phyloP scores from a whole-genome alignment of 2,329 filamentous ascomycete species.

The Nannizziopsis arthrosporioides region DNA sequence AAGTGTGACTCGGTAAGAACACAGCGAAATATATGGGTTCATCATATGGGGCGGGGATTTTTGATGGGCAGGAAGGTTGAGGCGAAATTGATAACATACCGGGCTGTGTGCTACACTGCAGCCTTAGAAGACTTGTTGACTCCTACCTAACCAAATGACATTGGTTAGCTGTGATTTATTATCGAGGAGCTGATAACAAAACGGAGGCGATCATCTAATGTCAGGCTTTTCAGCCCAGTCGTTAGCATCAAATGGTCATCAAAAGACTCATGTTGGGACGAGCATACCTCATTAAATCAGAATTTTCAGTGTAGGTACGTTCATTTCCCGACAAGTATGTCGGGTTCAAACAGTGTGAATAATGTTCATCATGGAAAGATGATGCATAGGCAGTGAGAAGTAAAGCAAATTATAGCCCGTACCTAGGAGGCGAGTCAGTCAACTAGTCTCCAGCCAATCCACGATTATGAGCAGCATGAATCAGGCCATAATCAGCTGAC shows the following conservation, averaged over 20 bases:
- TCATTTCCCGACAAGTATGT: conserved; percentile 44
- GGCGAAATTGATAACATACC: conserved; percentile 10
- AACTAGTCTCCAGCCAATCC: conserved; percentile 14
- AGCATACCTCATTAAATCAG: conserved; percentile 58
- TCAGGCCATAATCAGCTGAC: conserved; percentile 44
- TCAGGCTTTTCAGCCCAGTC: conserved; percentile 27
- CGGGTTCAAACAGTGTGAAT: conserved; percentile 61
- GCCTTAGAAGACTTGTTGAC: neutral
- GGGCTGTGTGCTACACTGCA: neutral
- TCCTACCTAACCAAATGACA: neutral
- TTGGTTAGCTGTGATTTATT: neutral
- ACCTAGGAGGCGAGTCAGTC: conserved; percentile 17
- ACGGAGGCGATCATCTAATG: conserved; percentile 25
- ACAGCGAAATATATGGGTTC: conserved; percentile 52
- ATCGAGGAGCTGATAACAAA: neutral
- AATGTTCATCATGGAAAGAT: conserved; percentile 51
- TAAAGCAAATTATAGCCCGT: conserved; percentile 14
- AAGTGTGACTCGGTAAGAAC: conserved; percentile 49
- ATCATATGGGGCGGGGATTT: conserved; percentile 34
- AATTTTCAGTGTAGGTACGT: conserved; percentile 52
- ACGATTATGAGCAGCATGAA: conserved; percentile 8
- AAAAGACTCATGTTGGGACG: neutral
- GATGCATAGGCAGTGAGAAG: conserved; percentile 21
- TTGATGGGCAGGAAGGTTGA: conserved; percentile 7
- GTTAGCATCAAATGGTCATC: conserved; percentile 25